These are phyloP conservation scores for Leishmania major DNA, from an alignment of 208 protist genomes.

Conservation along the genomic window DNA sequence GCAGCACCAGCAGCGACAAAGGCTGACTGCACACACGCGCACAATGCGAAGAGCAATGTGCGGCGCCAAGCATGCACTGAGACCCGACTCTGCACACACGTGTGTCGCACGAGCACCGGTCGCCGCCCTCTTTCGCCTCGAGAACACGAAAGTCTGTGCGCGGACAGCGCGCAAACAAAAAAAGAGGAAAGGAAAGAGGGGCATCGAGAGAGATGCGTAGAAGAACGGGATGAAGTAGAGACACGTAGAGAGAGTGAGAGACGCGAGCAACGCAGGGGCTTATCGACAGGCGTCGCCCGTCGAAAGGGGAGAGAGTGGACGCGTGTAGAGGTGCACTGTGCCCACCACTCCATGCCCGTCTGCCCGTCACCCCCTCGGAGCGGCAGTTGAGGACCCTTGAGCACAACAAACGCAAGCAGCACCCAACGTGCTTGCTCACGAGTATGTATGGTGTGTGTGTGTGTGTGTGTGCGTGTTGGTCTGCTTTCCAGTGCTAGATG, in stretches of 20 bases:
- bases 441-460: too few relatives aligned
- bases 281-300: neutral
- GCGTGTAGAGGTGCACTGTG: slow-evolving; percentile 60
- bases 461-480: neutral
- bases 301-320: neutral
- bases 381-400: slow-evolving; percentile 15
- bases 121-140: slow-evolving; percentile 15
- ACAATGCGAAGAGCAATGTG: neutral
- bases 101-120: neutral
- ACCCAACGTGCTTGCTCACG: neutral
- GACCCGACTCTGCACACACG: neutral
- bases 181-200: neutral
- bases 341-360: slow-evolving; percentile 3
- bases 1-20: neutral
- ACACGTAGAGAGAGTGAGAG: neutral
- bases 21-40: neutral
- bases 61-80: neutral
- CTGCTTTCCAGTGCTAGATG: neutral
- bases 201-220: slow-evolving; percentile 11
- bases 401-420: slow-evolving; percentile 27
- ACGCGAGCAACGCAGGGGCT: neutral
- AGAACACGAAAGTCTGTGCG: neutral
- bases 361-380: neutral
- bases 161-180: neutral
- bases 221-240: neutral